These are phyloP conservation scores for Colletotrichum magnum DNA, from an alignment of 2,329 filamentous ascomycete genomes.

Conservation along the genomic window DNA sequence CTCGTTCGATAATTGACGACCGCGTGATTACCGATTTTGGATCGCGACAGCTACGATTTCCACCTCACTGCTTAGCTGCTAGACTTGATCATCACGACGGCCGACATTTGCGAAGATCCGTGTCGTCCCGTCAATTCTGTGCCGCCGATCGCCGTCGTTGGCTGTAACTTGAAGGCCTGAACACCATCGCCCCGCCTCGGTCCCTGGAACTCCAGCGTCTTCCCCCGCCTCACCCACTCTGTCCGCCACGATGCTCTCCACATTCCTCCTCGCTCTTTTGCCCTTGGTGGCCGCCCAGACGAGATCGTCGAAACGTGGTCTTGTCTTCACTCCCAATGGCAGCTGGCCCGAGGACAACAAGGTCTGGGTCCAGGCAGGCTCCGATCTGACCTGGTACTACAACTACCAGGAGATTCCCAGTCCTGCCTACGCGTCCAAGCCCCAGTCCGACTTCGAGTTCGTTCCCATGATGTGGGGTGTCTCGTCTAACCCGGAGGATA, in stretches of 20 bases:
- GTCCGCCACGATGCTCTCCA: slow-evolving; percentile 34
- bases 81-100: background rate
- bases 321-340: slow-evolving; percentile 75
- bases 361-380: slow-evolving; percentile 71
- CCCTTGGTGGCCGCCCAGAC: slow-evolving; percentile 47
- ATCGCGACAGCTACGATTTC: too few relatives aligned
- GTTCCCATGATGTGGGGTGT: slow-evolving; percentile 87
- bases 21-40: background rate
- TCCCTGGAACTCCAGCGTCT: background rate
- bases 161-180: background rate
- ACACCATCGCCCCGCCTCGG: background rate
- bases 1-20: slow-evolving; percentile 8
- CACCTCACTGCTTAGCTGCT: too few relatives aligned
- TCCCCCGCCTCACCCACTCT: slow-evolving; percentile 26
- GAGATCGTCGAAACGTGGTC: slow-evolving; percentile 76
- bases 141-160: background rate
- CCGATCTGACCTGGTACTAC: slow-evolving; percentile 86
- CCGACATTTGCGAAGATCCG: background rate
- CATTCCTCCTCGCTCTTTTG: slow-evolving; percentile 43
- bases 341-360: slow-evolving; percentile 72
- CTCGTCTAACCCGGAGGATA: slow-evolving; percentile 61
- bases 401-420: slow-evolving; percentile 78
- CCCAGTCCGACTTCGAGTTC: slow-evolving; percentile 76
- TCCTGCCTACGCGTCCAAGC: slow-evolving; percentile 59
- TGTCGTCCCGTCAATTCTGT: too few relatives aligned